phyloP scores from a whole-genome alignment of 768 basidiomycete species.

The Auricularia heimuer region DNA sequence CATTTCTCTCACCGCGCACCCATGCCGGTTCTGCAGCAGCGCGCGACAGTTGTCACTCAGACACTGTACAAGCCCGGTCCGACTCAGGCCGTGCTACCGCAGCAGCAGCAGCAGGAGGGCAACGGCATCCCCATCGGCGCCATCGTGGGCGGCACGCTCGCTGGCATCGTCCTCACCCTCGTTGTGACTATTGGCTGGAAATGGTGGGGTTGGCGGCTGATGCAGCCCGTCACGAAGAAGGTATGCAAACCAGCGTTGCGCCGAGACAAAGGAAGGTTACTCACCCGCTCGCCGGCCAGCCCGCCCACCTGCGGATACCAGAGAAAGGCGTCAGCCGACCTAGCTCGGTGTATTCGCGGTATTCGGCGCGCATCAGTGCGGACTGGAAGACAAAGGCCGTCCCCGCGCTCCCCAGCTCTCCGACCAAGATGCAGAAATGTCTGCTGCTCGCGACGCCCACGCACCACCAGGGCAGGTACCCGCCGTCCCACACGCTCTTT shows the following conservation, averaged over 20 bases:
- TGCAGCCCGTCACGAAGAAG: constrained; percentile 25
- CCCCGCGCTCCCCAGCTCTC: not conserved
- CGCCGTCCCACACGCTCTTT: not conserved
- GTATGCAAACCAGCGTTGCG: not conserved
- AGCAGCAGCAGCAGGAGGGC: not conserved
- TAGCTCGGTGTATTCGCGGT: not conserved
- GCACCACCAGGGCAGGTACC: not conserved
- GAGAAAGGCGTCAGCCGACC: not conserved
- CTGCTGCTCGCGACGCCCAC: not conserved
- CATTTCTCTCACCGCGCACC: not conserved
- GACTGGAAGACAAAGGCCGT: not conserved
- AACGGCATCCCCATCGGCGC: constrained; percentile 34
- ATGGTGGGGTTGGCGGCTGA: constrained; percentile 30
- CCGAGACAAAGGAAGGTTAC: not conserved
- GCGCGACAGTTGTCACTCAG: not conserved
- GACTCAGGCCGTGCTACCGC: not conserved
- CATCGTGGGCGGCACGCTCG: constrained; percentile 41
- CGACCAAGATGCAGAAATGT: not conserved
- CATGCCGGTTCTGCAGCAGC: constrained; percentile 1
- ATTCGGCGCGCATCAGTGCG: not conserved
- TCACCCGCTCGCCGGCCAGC: not conserved
- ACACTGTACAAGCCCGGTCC: not conserved
- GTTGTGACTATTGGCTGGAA: constrained; percentile 34
- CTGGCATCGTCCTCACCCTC: constrained; percentile 38
- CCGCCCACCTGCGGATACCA: not conserved